A percentile compares a stretch with the other conserved stretches of the same genome.
phyloP scores from a whole-genome alignment of 495 filamentous ascomycete species.

The Daldinia grandis region DNA sequence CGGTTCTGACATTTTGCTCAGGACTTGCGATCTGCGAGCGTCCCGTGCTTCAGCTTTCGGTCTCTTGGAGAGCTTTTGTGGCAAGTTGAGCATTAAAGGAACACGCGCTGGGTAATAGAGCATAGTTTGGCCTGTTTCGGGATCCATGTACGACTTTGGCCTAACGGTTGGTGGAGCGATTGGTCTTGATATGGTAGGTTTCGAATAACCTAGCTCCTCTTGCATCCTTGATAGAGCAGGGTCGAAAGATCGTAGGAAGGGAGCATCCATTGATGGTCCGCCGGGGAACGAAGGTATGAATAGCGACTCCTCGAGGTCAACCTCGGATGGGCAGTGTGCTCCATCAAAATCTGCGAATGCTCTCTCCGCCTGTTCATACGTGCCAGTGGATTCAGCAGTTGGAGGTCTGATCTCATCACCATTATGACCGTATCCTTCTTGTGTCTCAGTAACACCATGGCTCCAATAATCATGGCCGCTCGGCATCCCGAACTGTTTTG shows the following conservation, averaged over 20 bases:
- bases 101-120: slow-evolving; percentile 96
- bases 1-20: slow-evolving; percentile 55
- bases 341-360: slow-evolving; percentile 95
- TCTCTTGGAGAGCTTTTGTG: slow-evolving; percentile 82
- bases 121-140: slow-evolving; percentile 76
- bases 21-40: slow-evolving; percentile 71
- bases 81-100: slow-evolving; percentile 90
- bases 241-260: slow-evolving; percentile 37
- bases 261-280: slow-evolving; percentile 21
- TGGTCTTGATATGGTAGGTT: slow-evolving; percentile 33
- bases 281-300: slow-evolving; percentile 44
- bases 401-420: slow-evolving; percentile 45
- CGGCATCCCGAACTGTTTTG: slow-evolving; percentile 30
- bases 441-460: slow-evolving; percentile 40
- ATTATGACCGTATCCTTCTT: slow-evolving; percentile 41
- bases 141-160: slow-evolving; percentile 69
- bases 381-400: slow-evolving; percentile 69
- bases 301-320: slow-evolving; percentile 44
- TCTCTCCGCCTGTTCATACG: slow-evolving; percentile 70
- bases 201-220: slow-evolving; percentile 28
- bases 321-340: slow-evolving; percentile 74
- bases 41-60: slow-evolving; percentile 67
- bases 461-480: slow-evolving; percentile 41
- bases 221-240: slow-evolving; percentile 20
- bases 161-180: slow-evolving; percentile 49